A percentile compares a stretch with the other conserved stretches of the same genome.
Evolutionary conservation across 495 filamentous ascomycete species (phyloP).

Genomic region (Letharia lupina): DNA sequence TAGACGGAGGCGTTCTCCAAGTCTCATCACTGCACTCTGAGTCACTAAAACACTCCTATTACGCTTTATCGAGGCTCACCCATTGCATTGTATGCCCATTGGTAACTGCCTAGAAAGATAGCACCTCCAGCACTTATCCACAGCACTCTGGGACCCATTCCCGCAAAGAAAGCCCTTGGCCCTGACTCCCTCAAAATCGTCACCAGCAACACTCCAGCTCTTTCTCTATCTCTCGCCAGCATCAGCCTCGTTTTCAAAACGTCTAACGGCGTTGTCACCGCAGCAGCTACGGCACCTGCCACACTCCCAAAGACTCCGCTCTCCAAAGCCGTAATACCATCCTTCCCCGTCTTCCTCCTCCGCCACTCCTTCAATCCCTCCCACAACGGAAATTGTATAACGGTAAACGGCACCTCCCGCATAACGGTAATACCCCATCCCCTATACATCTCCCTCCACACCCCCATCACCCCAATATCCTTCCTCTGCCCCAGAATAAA

Average conservation of each 20-base stretch:
- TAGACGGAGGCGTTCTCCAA: neutral
- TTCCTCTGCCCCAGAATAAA: slow-evolving; percentile 55
- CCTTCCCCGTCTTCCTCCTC: slow-evolving; percentile 17
- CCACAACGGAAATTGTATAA: slow-evolving; percentile 96
- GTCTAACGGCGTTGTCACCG: slow-evolving; percentile 84
- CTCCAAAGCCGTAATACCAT: slow-evolving; percentile 58
- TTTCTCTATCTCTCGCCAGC: slow-evolving; percentile 58
- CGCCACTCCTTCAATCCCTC: slow-evolving; percentile 68
- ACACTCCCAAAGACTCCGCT: slow-evolving; percentile 80
- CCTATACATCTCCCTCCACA: slow-evolving; percentile 78
- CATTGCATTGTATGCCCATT: slow-evolving; percentile 74
- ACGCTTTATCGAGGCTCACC: slow-evolving; percentile 22
- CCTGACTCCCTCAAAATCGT: slow-evolving; percentile 65
- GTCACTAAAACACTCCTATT: neutral
- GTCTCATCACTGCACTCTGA: neutral
- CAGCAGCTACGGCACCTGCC: slow-evolving; percentile 79
- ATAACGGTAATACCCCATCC: slow-evolving; percentile 87
- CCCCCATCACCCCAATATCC: slow-evolving; percentile 38
- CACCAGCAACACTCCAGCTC: slow-evolving; percentile 49
- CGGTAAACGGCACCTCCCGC: slow-evolving; percentile 93
- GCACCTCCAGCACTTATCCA: slow-evolving; percentile 95
- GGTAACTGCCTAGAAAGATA: slow-evolving; percentile 93
- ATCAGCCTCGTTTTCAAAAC: slow-evolving; percentile 96
- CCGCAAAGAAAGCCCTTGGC: slow-evolving; percentile 70
- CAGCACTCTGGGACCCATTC: slow-evolving; percentile 77